These are phyloP conservation scores for Podospora pseudocomata DNA, from an alignment of 495 filamentous ascomycete genomes.

Conservation along the genomic window DNA sequence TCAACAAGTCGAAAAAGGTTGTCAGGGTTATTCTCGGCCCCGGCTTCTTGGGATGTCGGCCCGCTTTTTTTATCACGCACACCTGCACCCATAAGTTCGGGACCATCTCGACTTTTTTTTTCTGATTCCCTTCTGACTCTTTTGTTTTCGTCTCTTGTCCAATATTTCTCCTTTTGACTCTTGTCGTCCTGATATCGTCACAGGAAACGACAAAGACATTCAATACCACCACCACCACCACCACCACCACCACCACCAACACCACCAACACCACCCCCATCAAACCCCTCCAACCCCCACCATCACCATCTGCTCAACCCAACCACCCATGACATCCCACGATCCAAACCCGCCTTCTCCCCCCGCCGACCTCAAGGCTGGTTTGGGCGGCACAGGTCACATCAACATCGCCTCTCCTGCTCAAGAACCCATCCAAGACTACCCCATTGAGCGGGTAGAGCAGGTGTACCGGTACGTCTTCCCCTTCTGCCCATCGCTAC, in stretches of 20 bases:
- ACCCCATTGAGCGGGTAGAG: slow-evolving; percentile 56
- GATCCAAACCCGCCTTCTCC: slow-evolving; percentile 10
- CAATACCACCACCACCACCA: slow-evolving; percentile 37
- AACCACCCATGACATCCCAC: slow-evolving; percentile 39
- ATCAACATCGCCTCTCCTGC: not conserved
- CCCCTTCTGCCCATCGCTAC: not conserved
- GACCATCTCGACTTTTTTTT: not conserved
- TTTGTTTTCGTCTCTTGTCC: not conserved
- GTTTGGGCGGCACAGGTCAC: not conserved
- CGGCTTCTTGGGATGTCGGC: not conserved
- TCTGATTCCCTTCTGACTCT: not conserved
- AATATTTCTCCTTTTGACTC: not conserved
- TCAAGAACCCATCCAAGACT: slow-evolving; percentile 29
- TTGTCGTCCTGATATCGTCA: slow-evolving; percentile 7
- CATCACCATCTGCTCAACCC: slow-evolving; percentile 24
- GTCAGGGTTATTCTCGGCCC: slow-evolving; percentile 1
- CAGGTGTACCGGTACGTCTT: slow-evolving; percentile 57
- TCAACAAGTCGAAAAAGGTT: not conserved
- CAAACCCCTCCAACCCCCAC: slow-evolving; percentile 42
- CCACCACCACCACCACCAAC: slow-evolving; percentile 37
- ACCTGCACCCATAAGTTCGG: slow-evolving; percentile 1
- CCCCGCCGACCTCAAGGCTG: slow-evolving; percentile 26
- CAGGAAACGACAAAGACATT: slow-evolving; percentile 12
- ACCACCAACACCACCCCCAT: slow-evolving; percentile 40
- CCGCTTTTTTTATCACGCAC: slow-evolving; percentile 10